Conservation (phyloP, 805 yeast species). For the Nakazawaea anatomiae region DNA sequence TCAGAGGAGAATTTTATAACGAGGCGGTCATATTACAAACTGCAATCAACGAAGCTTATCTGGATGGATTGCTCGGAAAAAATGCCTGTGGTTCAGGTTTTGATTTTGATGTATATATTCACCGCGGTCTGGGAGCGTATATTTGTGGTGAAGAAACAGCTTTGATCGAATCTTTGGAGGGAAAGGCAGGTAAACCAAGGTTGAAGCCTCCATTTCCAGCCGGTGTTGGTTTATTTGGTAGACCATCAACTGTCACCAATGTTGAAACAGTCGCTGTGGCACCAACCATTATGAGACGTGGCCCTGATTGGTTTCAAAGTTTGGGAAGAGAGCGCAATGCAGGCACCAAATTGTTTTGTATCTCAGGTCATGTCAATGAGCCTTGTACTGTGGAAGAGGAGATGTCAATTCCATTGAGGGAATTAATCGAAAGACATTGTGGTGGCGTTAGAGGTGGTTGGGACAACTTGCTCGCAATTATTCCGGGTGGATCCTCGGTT, state of each 20-base stretch:
- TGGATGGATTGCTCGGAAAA: constrained; percentile 74
- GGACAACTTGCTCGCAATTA: constrained; percentile 83
- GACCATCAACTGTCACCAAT: constrained; percentile 88
- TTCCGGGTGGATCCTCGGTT: constrained; percentile 89
- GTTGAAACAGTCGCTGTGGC: constrained; percentile 90
- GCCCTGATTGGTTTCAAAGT: constrained; percentile 80
- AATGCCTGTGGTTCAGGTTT: constrained; percentile 86
- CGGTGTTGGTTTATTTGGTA: constrained; percentile 85
- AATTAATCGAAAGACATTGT: constrained; percentile 81
- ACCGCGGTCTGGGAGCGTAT: constrained; percentile 93
- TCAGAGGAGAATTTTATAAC: constrained; percentile 85
- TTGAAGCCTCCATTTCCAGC: constrained; percentile 95
- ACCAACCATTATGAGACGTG: constrained; percentile 84
- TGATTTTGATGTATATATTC: constrained; percentile 76
- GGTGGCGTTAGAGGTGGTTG: constrained; percentile 91
- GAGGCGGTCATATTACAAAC: constrained; percentile 69
- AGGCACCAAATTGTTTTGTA: constrained; percentile 81
- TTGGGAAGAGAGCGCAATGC: constrained; percentile 82
- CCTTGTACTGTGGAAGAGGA: constrained; percentile 94
- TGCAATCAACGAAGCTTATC: constrained; percentile 85
- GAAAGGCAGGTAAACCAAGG: constrained; percentile 91
- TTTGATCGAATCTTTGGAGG: constrained; percentile 81
- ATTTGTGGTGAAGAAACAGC: constrained; percentile 93
- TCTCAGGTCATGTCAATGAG: constrained; percentile 86
- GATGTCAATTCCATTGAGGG: constrained; percentile 84